These are phyloP conservation scores for Amanita molliuscula DNA, from an alignment of 768 basidiomycete species.

Conservation along the genomic window DNA sequence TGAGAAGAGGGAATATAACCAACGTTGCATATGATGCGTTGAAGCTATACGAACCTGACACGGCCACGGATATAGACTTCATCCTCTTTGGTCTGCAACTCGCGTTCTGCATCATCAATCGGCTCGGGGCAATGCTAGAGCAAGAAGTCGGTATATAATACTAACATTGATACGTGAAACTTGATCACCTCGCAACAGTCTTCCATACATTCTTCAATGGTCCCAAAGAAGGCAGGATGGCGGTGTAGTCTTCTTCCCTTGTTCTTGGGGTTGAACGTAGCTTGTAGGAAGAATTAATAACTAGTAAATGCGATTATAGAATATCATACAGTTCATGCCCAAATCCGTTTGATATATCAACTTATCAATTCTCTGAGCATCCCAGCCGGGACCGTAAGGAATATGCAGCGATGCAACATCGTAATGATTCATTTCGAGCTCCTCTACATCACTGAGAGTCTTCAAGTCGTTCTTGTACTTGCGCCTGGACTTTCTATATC, in stretches of 20 bases:
- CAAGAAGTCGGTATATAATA: not conserved
- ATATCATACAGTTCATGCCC: constrained; percentile 5
- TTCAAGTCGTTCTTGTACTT: constrained; percentile 50
- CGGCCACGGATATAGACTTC: constrained; percentile 43
- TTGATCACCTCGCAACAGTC: constrained; percentile 49
- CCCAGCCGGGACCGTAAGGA: constrained; percentile 53
- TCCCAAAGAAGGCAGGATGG: constrained; percentile 5
- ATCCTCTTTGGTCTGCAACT: constrained; percentile 42
- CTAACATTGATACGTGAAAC: not conserved
- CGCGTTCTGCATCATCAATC: constrained; percentile 42
- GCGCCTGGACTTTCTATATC: constrained; percentile 22
- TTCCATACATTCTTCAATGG: constrained; percentile 23
- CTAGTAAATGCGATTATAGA: not conserved
- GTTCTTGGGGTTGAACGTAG: constrained; percentile 9
- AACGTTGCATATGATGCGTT: not conserved
- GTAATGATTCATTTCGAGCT: constrained; percentile 47
- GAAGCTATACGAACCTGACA: constrained; percentile 27
- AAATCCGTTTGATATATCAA: constrained; percentile 39
- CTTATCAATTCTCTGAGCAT: constrained; percentile 44
- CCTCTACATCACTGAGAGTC: constrained; percentile 25
- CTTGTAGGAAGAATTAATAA: not conserved
- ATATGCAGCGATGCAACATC: constrained; percentile 45
- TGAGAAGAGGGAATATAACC: constrained; percentile 11
- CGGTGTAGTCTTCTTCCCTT: constrained; percentile 6
- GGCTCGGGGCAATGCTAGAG: constrained; percentile 43